Evolutionary conservation across 441 rosid species (phyloP).

Genomic region (Erysimum cheiri): DNA sequence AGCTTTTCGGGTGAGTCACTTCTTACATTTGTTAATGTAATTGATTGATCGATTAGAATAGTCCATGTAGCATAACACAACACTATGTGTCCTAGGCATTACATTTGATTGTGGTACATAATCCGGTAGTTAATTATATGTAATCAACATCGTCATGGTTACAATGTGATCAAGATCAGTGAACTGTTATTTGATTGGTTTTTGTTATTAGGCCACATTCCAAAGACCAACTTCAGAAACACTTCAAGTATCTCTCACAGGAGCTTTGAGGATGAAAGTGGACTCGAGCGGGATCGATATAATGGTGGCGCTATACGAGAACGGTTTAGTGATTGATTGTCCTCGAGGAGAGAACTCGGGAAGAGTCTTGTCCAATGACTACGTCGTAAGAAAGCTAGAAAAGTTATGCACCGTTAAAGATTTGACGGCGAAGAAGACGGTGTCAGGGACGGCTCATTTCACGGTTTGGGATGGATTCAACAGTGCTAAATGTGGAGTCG

Average conservation of each 20-base stretch:
- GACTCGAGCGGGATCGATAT: constrained; percentile 63
- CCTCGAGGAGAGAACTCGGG: constrained; percentile 81
- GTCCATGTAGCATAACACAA: not conserved
- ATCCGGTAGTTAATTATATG: no score
- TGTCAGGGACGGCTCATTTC: constrained; percentile 71
- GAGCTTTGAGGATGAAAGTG: constrained; percentile 63
- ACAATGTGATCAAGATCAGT: constrained; percentile 2
- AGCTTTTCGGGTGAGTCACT: constrained; percentile 57
- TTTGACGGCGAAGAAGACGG: constrained; percentile 61
- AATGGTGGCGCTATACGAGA: constrained; percentile 85
- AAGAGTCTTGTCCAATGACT: constrained; percentile 70
- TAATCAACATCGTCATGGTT: not conserved
- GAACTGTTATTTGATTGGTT: not conserved
- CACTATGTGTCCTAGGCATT: not conserved
- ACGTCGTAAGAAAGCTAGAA: constrained; percentile 75
- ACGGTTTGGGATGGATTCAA: constrained; percentile 77
- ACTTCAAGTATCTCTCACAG: constrained; percentile 65
- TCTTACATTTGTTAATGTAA: not conserved
- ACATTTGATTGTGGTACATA: constrained; percentile 7
- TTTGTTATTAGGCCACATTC: constrained; percentile 60
- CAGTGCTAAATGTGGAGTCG: constrained; percentile 66
- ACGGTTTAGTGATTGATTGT: constrained; percentile 68
- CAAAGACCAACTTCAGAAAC: constrained; percentile 64
- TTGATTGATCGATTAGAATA: no score
- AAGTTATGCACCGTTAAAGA: constrained; percentile 72